Conservation (phyloP, 2,329 filamentous ascomycete genomes). For the Elsinoe perseae region DNA sequence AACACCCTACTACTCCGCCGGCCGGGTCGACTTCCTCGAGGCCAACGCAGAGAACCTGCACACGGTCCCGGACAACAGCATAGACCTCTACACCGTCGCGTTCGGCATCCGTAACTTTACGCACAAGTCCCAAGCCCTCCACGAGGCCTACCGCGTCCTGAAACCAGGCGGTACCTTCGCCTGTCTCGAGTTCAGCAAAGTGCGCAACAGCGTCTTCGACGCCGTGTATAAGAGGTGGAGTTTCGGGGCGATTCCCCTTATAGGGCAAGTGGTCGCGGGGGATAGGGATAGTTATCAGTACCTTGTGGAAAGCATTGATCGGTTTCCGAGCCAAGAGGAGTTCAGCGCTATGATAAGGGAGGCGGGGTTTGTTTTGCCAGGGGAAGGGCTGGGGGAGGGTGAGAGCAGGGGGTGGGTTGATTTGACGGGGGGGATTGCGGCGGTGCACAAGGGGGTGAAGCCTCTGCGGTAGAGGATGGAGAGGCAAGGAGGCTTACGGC, state of each 20-base stretch:
- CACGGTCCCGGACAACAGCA: conserved; percentile 57
- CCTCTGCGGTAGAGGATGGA: conserved; percentile 34
- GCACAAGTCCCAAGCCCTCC: conserved; percentile 73
- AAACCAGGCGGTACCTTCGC: conserved; percentile 95
- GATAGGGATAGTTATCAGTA: conserved; percentile 98
- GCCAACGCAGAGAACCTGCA: conserved; percentile 78
- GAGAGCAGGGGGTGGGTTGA: conserved; percentile 70
- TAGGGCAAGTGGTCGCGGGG: conserved; percentile 88
- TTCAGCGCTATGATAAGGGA: conserved; percentile 76
- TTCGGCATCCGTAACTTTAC: conserved; percentile 98
- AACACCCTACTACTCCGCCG: conserved; percentile 51
- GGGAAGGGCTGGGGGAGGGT: conserved; percentile 26
- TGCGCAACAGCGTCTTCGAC: conserved; percentile 70
- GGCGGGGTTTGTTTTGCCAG: conserved; percentile 79
- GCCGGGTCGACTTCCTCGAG: conserved; percentile 65
- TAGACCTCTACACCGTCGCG: conserved; percentile 94
- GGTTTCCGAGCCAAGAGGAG: conserved; percentile 77
- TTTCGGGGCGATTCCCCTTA: conserved; percentile 86
- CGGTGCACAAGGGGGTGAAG: conserved; percentile 95
- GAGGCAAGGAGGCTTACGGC: background rate
- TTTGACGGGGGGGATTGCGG: conserved; percentile 83
- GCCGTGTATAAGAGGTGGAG: conserved; percentile 91
- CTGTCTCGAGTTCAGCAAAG: conserved; percentile 90
- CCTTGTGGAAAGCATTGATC: conserved; percentile 93
- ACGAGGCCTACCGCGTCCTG: conserved; percentile 78